Evolutionary conservation across 805 yeast species (phyloP), one percentile per base, ranked within the genome.

Genomic region (Wickerhamiella sergipiensis): DNA sequence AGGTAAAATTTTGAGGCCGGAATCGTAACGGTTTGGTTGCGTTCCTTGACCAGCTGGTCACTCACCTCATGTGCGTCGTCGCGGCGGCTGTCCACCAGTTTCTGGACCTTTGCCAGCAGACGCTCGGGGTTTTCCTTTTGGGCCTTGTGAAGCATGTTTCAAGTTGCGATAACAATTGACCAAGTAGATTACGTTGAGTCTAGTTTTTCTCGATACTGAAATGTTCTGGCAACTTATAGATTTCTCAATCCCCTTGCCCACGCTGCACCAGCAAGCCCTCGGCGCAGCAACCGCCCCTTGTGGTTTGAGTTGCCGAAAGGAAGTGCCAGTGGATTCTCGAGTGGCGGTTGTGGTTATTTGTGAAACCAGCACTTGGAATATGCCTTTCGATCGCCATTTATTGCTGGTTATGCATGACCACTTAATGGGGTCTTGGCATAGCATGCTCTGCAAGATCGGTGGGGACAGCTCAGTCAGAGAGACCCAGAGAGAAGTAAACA

Each of bases 11-110:
- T 82, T 45, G 84, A 67, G 46, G 65, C 53, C 5, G 69, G 64
- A 46, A 26, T 6, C 4, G 54, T 49, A 22, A 17, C 23, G 24
- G 51, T 31, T 43, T 43, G 19, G 50, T 29, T 9, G 48, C 38
- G 36, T 63, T 73, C 74, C 64, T 74, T 77, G 55, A 73, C 78
- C 65, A 69, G 73, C 60, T 74, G 83, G 69, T 84, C 89, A 65
- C 83, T 83, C 70, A 45, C 2, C n/a, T 22, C 18, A 12, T 23
- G 31, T 5, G 17, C 46, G 39, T 26, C 31, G 5, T n/a, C 19
- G 19, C 40, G 40, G 6, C 23, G 22, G 15, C 6, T n/a, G 10
- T n/a, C 38, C 12, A 23, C 33, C 2, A 23, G 31, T 6, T 13
- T 43, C 24, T 40, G 43, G n/a, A 40, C 24, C 6, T 21, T 18